Percentiles rank a stretch among this genome's conserved stretches.
Evolutionary conservation across 345 rosid genomes (phyloP).

Genomic region (Toxicodendron radicans): DNA sequence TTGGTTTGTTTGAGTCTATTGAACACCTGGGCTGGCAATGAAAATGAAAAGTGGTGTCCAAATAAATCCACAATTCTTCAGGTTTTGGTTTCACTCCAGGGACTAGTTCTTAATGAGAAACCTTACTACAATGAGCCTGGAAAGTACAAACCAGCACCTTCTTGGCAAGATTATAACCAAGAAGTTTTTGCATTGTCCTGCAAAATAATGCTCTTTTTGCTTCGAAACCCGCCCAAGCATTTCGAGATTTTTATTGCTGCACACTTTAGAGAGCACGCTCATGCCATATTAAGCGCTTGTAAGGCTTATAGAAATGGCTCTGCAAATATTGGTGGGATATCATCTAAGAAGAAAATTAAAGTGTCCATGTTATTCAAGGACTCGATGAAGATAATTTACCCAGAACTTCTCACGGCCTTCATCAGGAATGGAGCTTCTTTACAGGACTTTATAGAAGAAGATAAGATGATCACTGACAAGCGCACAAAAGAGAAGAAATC

Average conservation of each 20-base stretch:
- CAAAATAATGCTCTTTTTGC: slow-evolving; percentile 28
- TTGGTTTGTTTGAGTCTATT: slow-evolving; percentile 25
- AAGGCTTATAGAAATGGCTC: slow-evolving; percentile 19
- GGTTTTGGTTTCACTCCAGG: slow-evolving; percentile 24
- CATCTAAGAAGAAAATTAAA: neutral
- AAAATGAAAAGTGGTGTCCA: slow-evolving; percentile 7
- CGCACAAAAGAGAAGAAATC: neutral
- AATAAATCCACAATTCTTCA: slow-evolving; percentile 15
- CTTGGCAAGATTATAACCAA: slow-evolving; percentile 23
- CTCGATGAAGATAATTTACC: slow-evolving; percentile 2
- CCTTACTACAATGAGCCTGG: slow-evolving; percentile 18
- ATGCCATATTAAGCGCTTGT: slow-evolving; percentile 29
- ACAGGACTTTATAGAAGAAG: neutral
- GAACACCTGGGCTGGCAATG: slow-evolving; percentile 9
- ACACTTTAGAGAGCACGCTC: slow-evolving; percentile 38
- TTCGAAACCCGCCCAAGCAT: slow-evolving; percentile 35
- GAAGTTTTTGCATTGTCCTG: slow-evolving; percentile 34
- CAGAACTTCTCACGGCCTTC: slow-evolving; percentile 5
- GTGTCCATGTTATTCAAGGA: neutral
- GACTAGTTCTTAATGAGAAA: slow-evolving; percentile 6
- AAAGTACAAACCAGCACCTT: neutral
- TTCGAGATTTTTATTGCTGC: slow-evolving; percentile 34
- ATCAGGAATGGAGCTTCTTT: neutral
- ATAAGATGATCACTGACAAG: neutral
- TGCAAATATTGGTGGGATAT: neutral